Evolutionary conservation across 2,329 filamentous ascomycete genomes (phyloP), one percentile per base, ranked within the genome.

Genomic region (Xylariaceae sp.): DNA sequence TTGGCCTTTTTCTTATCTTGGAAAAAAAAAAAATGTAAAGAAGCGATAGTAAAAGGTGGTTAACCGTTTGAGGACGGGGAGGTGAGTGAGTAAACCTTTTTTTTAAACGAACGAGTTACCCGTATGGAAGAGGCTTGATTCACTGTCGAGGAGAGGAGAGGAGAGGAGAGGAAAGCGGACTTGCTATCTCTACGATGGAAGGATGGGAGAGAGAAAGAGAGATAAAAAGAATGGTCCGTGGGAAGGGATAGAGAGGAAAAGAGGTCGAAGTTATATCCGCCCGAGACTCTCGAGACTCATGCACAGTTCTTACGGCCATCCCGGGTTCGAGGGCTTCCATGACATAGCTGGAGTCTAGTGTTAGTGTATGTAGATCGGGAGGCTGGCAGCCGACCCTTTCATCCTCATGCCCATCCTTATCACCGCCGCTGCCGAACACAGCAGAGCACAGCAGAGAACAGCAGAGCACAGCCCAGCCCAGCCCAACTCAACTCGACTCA

Each of bases 91-190:
- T 19, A 19, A 19, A 19, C 19, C 19, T 19, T 19, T 19, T 19
- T 19, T 67, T 66, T n/a, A n/a, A 68, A 59, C 66, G 66, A 68
- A 65, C 51, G 66, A 65, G 64, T 63, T 61, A 67, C 66, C 65
- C 54, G 43, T 50, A 19, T 19, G 19, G 19, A 19, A 19, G 19
- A 19, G 19, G 19, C 19, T 19, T 19, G 19, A 19, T 19, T 19
- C 19, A 19, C 19, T 19, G 19, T 19, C 19, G 19, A 19, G 19
- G 19, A 19, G 19, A 19, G 19, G 19, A 19, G 19, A 19, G 19
- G 19, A 19, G 19, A 19, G 19, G 19, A 19, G 19, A 19, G 19
- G 19, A 19, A 1, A 19, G 19, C 19, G 19, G 19, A 19, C 19
- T 19, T 19, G 19, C 19, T 19, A 19, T 19, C 19, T 19, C 19